Evolutionary conservation across 2,329 filamentous ascomycete genomes (phyloP), one percentile per base, ranked within the genome.

Genomic region (Aureobasidium zeae): DNA sequence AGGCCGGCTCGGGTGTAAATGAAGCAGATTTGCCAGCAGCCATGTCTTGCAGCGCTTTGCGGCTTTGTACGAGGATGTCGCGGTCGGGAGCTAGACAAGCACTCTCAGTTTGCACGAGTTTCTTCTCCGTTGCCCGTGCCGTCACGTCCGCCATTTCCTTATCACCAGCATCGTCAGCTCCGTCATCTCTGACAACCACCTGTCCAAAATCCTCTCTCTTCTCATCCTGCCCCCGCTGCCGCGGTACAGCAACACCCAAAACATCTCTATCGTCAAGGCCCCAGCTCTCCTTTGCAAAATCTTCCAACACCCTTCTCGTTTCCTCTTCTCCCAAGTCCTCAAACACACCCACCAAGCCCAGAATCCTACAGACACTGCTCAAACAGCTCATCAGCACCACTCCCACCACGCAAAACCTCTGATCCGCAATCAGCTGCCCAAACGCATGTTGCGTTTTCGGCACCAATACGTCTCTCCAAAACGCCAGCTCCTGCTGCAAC

Each of bases 321-420:
- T 71, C 65, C 43, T 55, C 52, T 39, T 63, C 58, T 25, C 62
- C 60, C 49, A 65, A 60, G 33, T 65, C 62, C 47, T 68, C 63
- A 32, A 66, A 64, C 9, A 59, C 56, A 2, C 53, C 59, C 7
- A 59, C 65, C 30, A 71, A 61, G 4, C 66, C 66, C 1, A 57
- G 52, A 26, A 68, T 56, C 11, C 56, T 53, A 49, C 64, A 66
- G 1, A 66, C 56, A 33, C 67, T 56, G 3, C 63, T 63, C 29
- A 68, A 55, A 9, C 54, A 54, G 1, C 62, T 65, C 55, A 70
- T 55, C 48, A 71, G 55, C 9, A 66, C 62, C 2, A 71, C 49
- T 7, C 68, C 68, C 4, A 71, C 50, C 38, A 65, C 62, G 12
- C 64, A 60, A 47, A 71, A 71, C 12, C 67, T 59, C 15, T 61